Base-by-base conservation (phyloP, 805 yeast genomes). In the Lachancea thermotolerans region DNA sequence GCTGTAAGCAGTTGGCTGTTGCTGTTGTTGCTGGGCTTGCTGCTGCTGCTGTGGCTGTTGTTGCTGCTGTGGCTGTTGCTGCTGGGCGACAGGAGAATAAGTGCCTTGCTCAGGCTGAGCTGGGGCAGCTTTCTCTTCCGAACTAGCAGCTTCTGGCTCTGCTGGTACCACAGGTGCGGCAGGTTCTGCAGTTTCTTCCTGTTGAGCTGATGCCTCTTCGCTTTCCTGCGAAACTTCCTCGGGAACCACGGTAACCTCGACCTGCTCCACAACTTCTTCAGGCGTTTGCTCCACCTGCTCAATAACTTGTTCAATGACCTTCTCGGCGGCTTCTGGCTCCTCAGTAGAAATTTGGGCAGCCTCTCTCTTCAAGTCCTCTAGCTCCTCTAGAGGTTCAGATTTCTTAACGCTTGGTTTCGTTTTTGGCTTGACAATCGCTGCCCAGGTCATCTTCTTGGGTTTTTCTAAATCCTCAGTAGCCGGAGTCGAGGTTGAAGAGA, bases 401-500 rank as follows among this genome's bases (percentile, higher is more conserved):
- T 51, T 64, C 57, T 56, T 56, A 31, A 63, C 59, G 36, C 57
- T 47, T 47, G 60, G 53, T 55, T 55, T 64, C 32, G 69, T 63
- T 57, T 74, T 72, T 37, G 87, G 81, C 45, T 78, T 67, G 42
- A 82, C 81, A 55, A 82, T 77, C 14, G 89, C 77, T 28, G 88
- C 87, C 85, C 88, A 82, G 4, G 87, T 72, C 57, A 71, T 69
- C 52, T 69, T 62, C 55, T 58, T 62, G 25, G 60, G 56, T 45
- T 52, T 54, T 16, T 46, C 46, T 4, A 35, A 3, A n/a, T 41
- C 44, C 25, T 43, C 42, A 15, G 28, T 15, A 9, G 62, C 51
- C 4, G 60, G 49, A 14, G 65, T 57, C 37, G 65, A 60, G 6
- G 48, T 36, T 30, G 49, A 44, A 37, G 57, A 48, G 11, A 60